phyloP scores from a whole-genome alignment of 768 basidiomycete species.

The Hericium rajendrae region DNA sequence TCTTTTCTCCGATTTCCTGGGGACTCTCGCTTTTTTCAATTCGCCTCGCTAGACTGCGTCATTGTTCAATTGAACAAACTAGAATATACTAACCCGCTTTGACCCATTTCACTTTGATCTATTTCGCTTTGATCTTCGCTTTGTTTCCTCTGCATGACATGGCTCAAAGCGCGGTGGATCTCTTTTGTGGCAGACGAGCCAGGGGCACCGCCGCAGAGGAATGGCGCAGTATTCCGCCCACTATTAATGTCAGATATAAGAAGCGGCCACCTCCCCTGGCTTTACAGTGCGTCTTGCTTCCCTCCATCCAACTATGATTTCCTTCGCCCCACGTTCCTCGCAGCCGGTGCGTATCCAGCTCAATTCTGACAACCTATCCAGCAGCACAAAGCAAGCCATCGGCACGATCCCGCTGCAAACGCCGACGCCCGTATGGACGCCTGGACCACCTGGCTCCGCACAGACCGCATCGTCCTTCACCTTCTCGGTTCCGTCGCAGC shows the following conservation, averaged over 20 bases:
- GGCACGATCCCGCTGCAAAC: no score
- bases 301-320: background rate
- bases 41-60: no score
- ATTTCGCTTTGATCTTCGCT: background rate
- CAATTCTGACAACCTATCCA: no score
- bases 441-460: background rate
- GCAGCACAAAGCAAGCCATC: no score
- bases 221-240: background rate
- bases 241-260: constrained; percentile 11
- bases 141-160: background rate
- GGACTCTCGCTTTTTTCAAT: no score
- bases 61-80: no score
- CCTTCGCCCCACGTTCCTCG: background rate
- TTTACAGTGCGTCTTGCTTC: constrained; percentile 8
- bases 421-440: no score
- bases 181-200: background rate
- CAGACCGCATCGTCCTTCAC: background rate
- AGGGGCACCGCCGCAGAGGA: background rate
- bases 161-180: background rate
- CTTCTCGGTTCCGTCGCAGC: background rate
- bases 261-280: constrained; percentile 12
- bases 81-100: no score
- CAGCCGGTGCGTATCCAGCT: no score
- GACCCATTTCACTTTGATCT: background rate
- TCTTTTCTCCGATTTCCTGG: background rate